Conservation (phyloP, 2,329 filamentous ascomycete species). For the Neofusicoccum kwambonambiense region DNA sequence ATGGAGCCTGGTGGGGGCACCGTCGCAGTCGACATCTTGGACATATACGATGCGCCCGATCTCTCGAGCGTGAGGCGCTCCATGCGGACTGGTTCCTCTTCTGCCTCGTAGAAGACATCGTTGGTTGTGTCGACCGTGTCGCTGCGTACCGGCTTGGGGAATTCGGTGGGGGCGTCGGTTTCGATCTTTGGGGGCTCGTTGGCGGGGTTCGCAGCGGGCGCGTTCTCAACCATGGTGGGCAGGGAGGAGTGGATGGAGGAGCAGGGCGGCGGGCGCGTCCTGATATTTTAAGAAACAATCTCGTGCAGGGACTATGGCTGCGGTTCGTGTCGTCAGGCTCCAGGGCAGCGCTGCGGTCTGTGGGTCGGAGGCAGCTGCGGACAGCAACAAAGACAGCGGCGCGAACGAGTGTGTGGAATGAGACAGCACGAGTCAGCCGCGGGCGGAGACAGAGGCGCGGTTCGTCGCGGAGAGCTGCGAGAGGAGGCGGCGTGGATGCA, state of each 20-base stretch:
- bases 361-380: conserved; percentile 8
- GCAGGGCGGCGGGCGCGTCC: background rate
- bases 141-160: background rate
- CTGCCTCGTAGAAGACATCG: conserved; percentile 16
- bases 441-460: background rate
- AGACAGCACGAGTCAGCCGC: conserved; percentile 8
- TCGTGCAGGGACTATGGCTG: conserved; percentile 13
- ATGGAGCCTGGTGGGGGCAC: conserved; percentile 57
- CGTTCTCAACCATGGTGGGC: background rate
- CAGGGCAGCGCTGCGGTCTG: conserved; percentile 10
- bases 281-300: conserved; percentile 9
- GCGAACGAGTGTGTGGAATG: background rate
- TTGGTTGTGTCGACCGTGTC: conserved; percentile 12
- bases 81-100: background rate
- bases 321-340: conserved; percentile 9
- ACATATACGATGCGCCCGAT: conserved; percentile 12
- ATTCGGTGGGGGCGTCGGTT: background rate
- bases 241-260: background rate
- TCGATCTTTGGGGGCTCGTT: conserved; percentile 6
- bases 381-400: background rate
- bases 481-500: background rate
- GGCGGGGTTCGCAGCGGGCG: background rate
- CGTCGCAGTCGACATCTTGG: conserved; percentile 43
- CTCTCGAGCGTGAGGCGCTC: conserved; percentile 10
- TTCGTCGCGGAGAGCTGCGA: background rate